A percentile compares a stretch with the other conserved stretches of the same genome.
Conservation (phyloP, 2,329 filamentous ascomycete genomes). For the Raffaelea arxii region DNA sequence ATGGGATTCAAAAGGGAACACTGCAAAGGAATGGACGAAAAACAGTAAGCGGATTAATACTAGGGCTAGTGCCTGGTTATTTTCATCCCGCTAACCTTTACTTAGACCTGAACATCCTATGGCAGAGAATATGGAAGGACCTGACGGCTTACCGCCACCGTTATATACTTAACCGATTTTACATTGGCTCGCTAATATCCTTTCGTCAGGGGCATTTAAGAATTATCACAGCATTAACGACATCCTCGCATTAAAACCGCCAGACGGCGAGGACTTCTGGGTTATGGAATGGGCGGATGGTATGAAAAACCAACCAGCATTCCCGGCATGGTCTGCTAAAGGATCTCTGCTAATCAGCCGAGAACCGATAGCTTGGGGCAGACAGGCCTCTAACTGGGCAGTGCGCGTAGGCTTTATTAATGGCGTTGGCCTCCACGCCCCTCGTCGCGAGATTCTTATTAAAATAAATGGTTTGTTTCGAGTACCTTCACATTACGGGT, state of each 20-base stretch:
- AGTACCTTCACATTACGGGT: background rate
- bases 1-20: conserved; percentile 6
- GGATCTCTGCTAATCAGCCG: background rate
- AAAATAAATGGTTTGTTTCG: conserved; percentile 2
- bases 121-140: conserved; percentile 3
- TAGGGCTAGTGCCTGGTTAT: background rate
- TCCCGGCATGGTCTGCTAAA: conserved; percentile 1
- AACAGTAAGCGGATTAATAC: conserved; percentile 4
- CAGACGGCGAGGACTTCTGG: background rate
- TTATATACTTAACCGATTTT: conserved; percentile 5
- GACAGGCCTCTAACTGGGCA: background rate
- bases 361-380: background rate
- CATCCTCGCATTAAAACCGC: background rate
- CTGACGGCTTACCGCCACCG: conserved; percentile 3
- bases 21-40: conserved; percentile 5
- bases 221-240: conserved; percentile 1
- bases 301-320: conserved; percentile 1
- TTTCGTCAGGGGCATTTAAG: conserved; percentile 1
- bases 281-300: background rate
- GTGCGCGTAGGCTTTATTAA: background rate
- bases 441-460: background rate
- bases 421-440: background rate
- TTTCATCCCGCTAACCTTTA: background rate
- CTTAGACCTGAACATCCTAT: conserved; percentile 5
- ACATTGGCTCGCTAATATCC: conserved; percentile 5